phyloP scores from a whole-genome alignment of 2,329 filamentous ascomycete species.

The Xylariaceae sp. region DNA sequence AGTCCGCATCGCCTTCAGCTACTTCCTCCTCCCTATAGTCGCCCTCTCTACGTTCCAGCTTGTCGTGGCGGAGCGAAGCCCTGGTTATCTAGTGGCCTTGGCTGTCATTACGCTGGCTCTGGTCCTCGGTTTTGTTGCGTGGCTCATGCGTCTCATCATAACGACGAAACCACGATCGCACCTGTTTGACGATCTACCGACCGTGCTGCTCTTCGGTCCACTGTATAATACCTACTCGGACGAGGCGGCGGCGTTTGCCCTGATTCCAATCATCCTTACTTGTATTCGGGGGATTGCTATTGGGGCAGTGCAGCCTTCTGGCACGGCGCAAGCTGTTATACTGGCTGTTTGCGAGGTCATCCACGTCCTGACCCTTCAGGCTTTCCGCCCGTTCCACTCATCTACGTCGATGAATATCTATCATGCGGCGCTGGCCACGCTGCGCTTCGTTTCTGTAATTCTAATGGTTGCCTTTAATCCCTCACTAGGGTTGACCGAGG shows the following conservation, averaged over 20 bases:
- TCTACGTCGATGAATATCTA: slow-evolving; percentile 97
- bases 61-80: slow-evolving; percentile 64
- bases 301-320: slow-evolving; percentile 86
- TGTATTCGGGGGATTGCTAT: slow-evolving; percentile 84
- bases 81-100: slow-evolving; percentile 64
- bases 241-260: slow-evolving; percentile 81
- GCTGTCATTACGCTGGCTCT: slow-evolving; percentile 69
- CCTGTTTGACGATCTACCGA: slow-evolving; percentile 89
- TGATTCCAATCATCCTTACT: slow-evolving; percentile 79
- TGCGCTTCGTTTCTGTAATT: slow-evolving; percentile 71
- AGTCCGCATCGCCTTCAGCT: slow-evolving; percentile 86
- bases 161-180: slow-evolving; percentile 76
- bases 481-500: slow-evolving; percentile 70
- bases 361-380: slow-evolving; percentile 77
- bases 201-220: slow-evolving; percentile 82
- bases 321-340: slow-evolving; percentile 86
- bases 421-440: slow-evolving; percentile 73
- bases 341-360: slow-evolving; percentile 93
- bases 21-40: slow-evolving; percentile 81
- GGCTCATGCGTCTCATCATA: slow-evolving; percentile 76
- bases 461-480: slow-evolving; percentile 81
- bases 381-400: slow-evolving; percentile 83
- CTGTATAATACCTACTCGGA: slow-evolving; percentile 98
- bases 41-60: slow-evolving; percentile 88
- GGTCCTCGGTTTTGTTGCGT: slow-evolving; percentile 67